Evolutionary conservation across 345 rosid genomes (phyloP).

Genomic region (Draba incana): DNA sequence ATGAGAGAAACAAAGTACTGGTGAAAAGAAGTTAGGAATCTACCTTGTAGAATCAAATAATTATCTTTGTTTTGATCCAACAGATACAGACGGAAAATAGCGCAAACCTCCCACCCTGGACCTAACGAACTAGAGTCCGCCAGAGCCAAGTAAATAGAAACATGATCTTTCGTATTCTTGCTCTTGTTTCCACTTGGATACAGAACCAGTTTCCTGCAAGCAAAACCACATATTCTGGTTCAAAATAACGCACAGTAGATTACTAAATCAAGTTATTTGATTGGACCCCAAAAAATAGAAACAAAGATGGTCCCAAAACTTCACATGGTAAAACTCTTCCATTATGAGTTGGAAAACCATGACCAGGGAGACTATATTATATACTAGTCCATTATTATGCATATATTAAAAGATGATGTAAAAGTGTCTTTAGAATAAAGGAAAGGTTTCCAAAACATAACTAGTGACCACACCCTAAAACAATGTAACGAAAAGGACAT

Average conservation of each 20-base stretch:
- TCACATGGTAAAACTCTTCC: slow-evolving; percentile 6
- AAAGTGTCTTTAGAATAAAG: slow-evolving; percentile 6
- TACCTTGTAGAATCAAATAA: slow-evolving; percentile 42
- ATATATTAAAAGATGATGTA: background rate
- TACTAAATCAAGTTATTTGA: background rate
- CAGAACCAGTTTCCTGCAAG: slow-evolving; percentile 60
- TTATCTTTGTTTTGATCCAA: slow-evolving; percentile 44
- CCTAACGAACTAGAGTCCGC: slow-evolving; percentile 48
- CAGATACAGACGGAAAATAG: slow-evolving; percentile 52
- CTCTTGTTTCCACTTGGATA: slow-evolving; percentile 64
- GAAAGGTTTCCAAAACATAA: slow-evolving; percentile 8
- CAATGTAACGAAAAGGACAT: background rate
- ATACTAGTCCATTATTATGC: background rate
- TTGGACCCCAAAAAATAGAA: slow-evolving; percentile 5
- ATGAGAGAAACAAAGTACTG: background rate
- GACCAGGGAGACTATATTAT: background rate
- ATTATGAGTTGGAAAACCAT: background rate
- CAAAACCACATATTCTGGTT: slow-evolving; percentile 5
- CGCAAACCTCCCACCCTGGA: slow-evolving; percentile 57
- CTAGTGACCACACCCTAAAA: slow-evolving; percentile 1
- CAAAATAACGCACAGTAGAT: background rate
- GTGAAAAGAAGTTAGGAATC: background rate
- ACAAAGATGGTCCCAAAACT: slow-evolving; percentile 17
- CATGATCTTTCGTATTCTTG: slow-evolving; percentile 55
- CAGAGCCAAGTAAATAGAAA: slow-evolving; percentile 59